Base-by-base conservation (phyloP, 768 basidiomycete genomes). In the Amanita jacksonii region DNA sequence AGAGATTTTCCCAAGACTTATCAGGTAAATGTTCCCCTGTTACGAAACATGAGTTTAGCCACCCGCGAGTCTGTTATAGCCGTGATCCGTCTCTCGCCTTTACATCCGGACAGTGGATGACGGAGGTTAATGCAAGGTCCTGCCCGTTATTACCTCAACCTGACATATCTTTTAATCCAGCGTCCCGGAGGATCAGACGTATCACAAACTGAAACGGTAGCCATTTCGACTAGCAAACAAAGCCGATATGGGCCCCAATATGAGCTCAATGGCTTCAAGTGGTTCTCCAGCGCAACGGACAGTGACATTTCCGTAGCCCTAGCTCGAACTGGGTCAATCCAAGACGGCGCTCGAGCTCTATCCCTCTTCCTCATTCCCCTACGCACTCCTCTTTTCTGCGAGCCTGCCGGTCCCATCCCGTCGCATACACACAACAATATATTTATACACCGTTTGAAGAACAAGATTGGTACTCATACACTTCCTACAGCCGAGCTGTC, bases 21-120 rank as follows among this genome's bases (percentile, higher is more conserved):
- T 68, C 33, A 85, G 82, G 83, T 79, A 39, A 4, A 22, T 28
- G 28, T 7, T 38, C n/a, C 20, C 7, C 24, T 16, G 7, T 24
- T 15, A 15, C 28, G 6, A 2, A 45, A 35, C n/a, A 23, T n/a
- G 18, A n/a, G n/a, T n/a, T n/a, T 39, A 37, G 32, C 39, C 4
- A 20, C 31, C n/a, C 27, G 2, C 7, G 22, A 23, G 5, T 37
- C 7, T 24, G 16, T 16, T 28, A 3, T 46, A 84, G 83, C 54
- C 80, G 78, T 4, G 73, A 87, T 54, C 75, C 82, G 7, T 53
- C 63, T 1, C 45, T 58, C 23, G 79, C 81, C 0, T 87, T 77
- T 48, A 84, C 79, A 4, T 74, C 83, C 8, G 85, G 85, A 0
- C 85, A 88, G 60, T 88, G 84, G 84, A 85, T 85, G 85, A 86